Conservation (phyloP, 768 basidiomycete species). For the Trametopsis cervina region DNA sequence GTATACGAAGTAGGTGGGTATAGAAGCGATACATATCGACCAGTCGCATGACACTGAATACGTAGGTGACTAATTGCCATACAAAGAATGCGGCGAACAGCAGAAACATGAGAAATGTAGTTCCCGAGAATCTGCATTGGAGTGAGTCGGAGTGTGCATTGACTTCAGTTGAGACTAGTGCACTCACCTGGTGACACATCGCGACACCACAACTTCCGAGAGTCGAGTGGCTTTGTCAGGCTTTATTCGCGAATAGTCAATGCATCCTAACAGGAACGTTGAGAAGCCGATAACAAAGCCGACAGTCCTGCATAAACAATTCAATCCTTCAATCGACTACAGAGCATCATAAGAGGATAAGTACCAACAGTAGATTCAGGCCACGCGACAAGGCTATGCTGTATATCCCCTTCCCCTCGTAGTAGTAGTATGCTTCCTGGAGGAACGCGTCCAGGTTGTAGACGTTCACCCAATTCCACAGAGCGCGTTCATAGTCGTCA, state of each 20-base stretch:
- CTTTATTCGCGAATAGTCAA: constrained; percentile 82
- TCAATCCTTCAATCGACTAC: constrained; percentile 21
- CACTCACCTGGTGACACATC: constrained; percentile 73
- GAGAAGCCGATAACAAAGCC: constrained; percentile 99
- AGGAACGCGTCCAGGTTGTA: constrained; percentile 94
- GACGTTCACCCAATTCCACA: constrained; percentile 99
- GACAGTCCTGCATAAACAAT: constrained; percentile 60
- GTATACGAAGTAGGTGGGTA: constrained; percentile 87
- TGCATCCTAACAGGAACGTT: constrained; percentile 89
- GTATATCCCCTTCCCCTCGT: constrained; percentile 94
- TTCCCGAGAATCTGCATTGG: constrained; percentile 65
- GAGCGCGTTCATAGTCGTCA: constrained; percentile 81
- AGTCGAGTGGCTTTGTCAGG: constrained; percentile 61
- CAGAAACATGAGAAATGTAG: constrained; percentile 77
- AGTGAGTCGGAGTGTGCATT: neutral
- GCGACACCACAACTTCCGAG: constrained; percentile 74
- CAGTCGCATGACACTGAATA: constrained; percentile 66
- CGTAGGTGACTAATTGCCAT: constrained; percentile 83
- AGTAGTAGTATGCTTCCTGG: constrained; percentile 93
- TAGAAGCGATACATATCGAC: constrained; percentile 96
- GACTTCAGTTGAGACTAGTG: neutral
- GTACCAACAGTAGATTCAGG: constrained; percentile 88
- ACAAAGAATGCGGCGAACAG: constrained; percentile 83
- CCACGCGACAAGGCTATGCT: constrained; percentile 88
- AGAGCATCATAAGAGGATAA: constrained; percentile 13